Percentiles rank a stretch among this genome's conserved stretches.
These are phyloP conservation scores for Diaporthe helianthi DNA, from an alignment of 2,329 filamentous ascomycete genomes.

Conservation along the genomic window DNA sequence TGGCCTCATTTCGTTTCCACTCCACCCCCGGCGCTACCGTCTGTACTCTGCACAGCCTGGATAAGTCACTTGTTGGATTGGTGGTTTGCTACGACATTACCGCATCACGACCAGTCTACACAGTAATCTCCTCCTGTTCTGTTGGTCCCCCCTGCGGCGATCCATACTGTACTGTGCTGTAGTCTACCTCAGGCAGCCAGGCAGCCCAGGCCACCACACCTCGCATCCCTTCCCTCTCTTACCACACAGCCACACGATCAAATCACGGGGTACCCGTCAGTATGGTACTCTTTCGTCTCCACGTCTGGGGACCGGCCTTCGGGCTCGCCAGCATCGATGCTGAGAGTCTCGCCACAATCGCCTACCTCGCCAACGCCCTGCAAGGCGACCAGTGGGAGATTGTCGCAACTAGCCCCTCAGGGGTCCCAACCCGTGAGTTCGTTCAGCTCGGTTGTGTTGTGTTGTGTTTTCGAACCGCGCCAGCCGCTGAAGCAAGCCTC, in stretches of 20 bases:
- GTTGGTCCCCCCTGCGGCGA: neutral
- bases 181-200: conserved; percentile 3
- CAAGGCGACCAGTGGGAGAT: conserved; percentile 69
- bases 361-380: conserved; percentile 73
- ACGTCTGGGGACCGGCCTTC: conserved; percentile 91
- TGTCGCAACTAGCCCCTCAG: conserved; percentile 73
- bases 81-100: neutral
- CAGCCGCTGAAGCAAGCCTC: conserved; percentile 8
- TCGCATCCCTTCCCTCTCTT: neutral
- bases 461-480: neutral
- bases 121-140: neutral
- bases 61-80: neutral
- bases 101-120: conserved; percentile 14
- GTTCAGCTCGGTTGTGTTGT: neutral
- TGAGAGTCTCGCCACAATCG: conserved; percentile 84
- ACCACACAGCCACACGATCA: neutral
- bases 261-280: conserved; percentile 18
- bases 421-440: conserved; percentile 73
- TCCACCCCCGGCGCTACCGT: conserved; percentile 1
- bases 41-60: neutral
- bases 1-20: conserved; percentile 26
- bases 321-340: conserved; percentile 88
- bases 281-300: conserved; percentile 69
- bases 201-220: neutral
- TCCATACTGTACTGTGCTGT: neutral